A percentile compares a stretch with the other conserved stretches of the same genome.
These are phyloP conservation scores for Yamadazyma oceani DNA, from an alignment of 1,139 yeast genomes.

Conservation along the genomic window DNA sequence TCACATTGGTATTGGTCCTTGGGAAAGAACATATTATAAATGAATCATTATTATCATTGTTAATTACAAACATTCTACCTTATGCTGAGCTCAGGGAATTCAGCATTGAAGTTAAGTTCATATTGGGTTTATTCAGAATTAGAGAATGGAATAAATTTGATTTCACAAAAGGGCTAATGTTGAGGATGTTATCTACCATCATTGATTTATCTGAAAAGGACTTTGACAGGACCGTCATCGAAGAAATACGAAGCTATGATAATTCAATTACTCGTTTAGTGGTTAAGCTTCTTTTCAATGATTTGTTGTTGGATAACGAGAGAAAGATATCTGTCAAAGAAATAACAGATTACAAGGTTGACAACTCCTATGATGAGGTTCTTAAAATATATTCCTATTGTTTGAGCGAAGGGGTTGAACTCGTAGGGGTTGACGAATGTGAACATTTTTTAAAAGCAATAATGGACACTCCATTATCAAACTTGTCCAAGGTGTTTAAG, in stretches of 20 bases:
- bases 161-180: neutral
- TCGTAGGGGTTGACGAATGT: neutral
- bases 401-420: neutral
- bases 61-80: constrained; percentile 11
- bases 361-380: neutral
- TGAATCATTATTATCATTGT: constrained; percentile 13
- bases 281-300: neutral
- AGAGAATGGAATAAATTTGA: neutral
- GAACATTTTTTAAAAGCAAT: neutral
- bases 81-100: neutral
- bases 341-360: neutral
- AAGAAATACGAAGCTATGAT: neutral
- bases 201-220: neutral
- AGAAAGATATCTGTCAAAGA: neutral
- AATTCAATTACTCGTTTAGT: neutral
- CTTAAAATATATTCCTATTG: constrained; percentile 1
- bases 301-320: neutral
- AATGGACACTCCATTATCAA: neutral
- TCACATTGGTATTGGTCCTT: constrained; percentile 38
- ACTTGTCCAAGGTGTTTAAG: neutral
- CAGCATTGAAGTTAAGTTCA: neutral
- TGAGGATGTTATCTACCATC: neutral
- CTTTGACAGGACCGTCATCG: neutral
- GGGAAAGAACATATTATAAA: constrained; percentile 18
- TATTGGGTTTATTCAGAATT: neutral